Percentiles rank a stretch among this genome's conserved stretches.
Conservation (phyloP, 371 early-diverging fungal genomes). For the Mucor circinelloides region DNA sequence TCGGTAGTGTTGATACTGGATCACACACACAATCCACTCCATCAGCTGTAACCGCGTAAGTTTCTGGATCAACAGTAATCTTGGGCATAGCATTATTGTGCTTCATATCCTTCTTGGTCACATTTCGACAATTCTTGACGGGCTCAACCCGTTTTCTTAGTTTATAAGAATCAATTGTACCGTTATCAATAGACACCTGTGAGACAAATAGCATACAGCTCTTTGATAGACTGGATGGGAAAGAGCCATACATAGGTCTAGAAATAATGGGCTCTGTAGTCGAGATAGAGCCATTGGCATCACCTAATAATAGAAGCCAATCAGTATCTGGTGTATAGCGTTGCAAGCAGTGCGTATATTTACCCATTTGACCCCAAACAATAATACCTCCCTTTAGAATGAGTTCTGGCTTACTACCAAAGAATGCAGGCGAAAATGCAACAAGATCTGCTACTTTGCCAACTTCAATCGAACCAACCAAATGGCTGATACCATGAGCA, state of each 20-base stretch:
- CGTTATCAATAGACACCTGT: slow-evolving; percentile 66
- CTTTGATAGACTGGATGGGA: slow-evolving; percentile 56
- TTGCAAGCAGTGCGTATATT: slow-evolving; percentile 4
- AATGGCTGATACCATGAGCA: slow-evolving; percentile 83
- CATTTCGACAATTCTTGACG: slow-evolving; percentile 74
- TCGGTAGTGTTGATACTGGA: slow-evolving; percentile 72
- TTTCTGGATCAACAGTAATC: slow-evolving; percentile 88
- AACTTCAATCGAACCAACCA: slow-evolving; percentile 90
- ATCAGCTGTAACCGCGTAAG: slow-evolving; percentile 82
- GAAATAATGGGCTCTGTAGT: slow-evolving; percentile 84
- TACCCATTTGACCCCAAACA: slow-evolving; percentile 78
- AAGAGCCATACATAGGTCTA: slow-evolving; percentile 83
- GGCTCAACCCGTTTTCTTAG: slow-evolving; percentile 72
- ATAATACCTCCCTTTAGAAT: slow-evolving; percentile 89
- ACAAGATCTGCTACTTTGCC: slow-evolving; percentile 93
- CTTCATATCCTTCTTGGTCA: slow-evolving; percentile 87
- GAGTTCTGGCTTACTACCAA: slow-evolving; percentile 87
- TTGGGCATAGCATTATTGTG: slow-evolving; percentile 76
- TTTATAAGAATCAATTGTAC: slow-evolving; percentile 54
- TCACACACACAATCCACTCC: slow-evolving; percentile 70
- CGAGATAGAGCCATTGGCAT: slow-evolving; percentile 85
- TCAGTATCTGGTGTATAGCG: not conserved
- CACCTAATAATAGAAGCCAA: slow-evolving; percentile 40
- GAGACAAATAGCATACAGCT: slow-evolving; percentile 82
- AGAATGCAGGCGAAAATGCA: slow-evolving; percentile 80